Evolutionary conservation across 192 early-diverging fungal species (phyloP).

Genomic region (Kappamyces sp.): DNA sequence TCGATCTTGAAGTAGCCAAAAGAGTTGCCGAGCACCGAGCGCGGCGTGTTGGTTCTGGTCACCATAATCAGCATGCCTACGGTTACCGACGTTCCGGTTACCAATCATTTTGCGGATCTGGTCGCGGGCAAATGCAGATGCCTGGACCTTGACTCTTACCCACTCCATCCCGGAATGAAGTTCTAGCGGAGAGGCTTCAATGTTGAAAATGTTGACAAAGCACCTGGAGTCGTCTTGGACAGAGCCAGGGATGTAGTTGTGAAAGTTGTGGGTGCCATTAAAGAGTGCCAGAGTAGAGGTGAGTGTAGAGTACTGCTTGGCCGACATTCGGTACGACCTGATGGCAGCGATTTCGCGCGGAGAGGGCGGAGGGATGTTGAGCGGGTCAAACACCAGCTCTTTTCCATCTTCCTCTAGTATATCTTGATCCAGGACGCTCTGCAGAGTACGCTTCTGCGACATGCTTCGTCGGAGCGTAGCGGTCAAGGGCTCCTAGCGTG

Average conservation of each 20-base stretch:
- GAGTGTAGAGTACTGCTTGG: slow-evolving; percentile 21
- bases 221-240: slow-evolving; percentile 22
- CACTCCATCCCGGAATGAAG: slow-evolving; percentile 33
- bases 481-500: neutral
- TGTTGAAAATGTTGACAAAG: slow-evolving; percentile 34
- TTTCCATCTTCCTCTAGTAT: slow-evolving; percentile 19
- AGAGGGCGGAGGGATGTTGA: slow-evolving; percentile 27
- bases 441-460: neutral
- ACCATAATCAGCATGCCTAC: slow-evolving; percentile 20
- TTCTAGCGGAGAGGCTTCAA: slow-evolving; percentile 26
- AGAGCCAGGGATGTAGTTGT: slow-evolving; percentile 35
- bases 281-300: slow-evolving; percentile 12
- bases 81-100: neutral
- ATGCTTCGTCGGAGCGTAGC: neutral
- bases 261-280: slow-evolving; percentile 34
- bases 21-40: slow-evolving; percentile 31
- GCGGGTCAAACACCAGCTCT: slow-evolving; percentile 27
- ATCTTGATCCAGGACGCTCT: neutral
- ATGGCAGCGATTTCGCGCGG: slow-evolving; percentile 20
- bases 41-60: slow-evolving; percentile 33
- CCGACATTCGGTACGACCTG: slow-evolving; percentile 23
- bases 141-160: slow-evolving; percentile 33
- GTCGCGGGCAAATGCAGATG: slow-evolving; percentile 23
- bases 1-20: slow-evolving; percentile 26
- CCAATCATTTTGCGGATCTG: slow-evolving; percentile 36